Conservation (phyloP, 1,284 basidiomycete species). For the Pisolithus thermaeus region DNA sequence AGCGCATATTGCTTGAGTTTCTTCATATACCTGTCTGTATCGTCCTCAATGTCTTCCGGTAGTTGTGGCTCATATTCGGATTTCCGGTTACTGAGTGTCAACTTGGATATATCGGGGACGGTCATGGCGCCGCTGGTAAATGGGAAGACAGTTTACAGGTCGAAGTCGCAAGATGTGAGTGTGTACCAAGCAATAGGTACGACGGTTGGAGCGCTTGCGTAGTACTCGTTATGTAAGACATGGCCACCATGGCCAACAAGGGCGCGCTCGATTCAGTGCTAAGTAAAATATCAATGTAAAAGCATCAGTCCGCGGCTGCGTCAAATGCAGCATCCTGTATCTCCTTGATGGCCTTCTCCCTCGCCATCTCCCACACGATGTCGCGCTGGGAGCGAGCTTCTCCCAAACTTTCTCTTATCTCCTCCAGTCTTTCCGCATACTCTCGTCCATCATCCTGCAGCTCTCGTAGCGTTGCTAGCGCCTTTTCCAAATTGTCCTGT, state of each 20-base stretch:
- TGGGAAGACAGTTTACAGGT: slow-evolving; percentile 45
- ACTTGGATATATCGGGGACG: slow-evolving; percentile 19
- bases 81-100: slow-evolving; percentile 27
- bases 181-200: neutral
- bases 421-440: slow-evolving; percentile 72
- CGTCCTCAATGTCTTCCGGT: slow-evolving; percentile 22
- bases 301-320: slow-evolving; percentile 26
- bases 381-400: slow-evolving; percentile 63
- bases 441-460: slow-evolving; percentile 77
- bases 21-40: slow-evolving; percentile 36
- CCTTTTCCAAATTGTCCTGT: slow-evolving; percentile 64
- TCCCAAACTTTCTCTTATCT: slow-evolving; percentile 72
- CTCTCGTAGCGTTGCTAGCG: slow-evolving; percentile 62
- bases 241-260: slow-evolving; percentile 22
- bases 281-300: neutral
- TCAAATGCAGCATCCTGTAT: slow-evolving; percentile 56
- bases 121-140: slow-evolving; percentile 59
- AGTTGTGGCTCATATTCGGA: slow-evolving; percentile 19
- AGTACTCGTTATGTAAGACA: slow-evolving; percentile 55
- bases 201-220: neutral
- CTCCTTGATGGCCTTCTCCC: slow-evolving; percentile 67
- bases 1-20: slow-evolving; percentile 59
- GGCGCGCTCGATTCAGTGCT: neutral
- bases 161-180: neutral
- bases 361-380: slow-evolving; percentile 66